These are phyloP conservation scores for Phalaenopsis aphrodite DNA, from an alignment of 106 monocot genomes.

Conservation along the genomic window DNA sequence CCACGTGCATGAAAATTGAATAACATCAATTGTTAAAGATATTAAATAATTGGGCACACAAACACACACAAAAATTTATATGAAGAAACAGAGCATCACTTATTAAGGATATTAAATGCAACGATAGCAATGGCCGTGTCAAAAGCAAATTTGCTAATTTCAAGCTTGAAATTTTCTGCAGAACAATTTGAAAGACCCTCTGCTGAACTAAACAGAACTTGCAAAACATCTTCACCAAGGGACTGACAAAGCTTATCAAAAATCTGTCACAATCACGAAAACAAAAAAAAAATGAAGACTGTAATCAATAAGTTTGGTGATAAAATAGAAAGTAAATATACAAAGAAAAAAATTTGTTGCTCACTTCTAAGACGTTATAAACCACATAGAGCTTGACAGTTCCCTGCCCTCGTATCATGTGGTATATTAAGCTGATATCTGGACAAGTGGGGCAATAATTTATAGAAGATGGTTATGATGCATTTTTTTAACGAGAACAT, in stretches of 20 bases:
- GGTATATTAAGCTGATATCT: constrained; percentile 98
- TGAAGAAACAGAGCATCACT: neutral
- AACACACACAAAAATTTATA: neutral
- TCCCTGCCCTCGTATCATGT: constrained; percentile 95
- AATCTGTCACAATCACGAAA: constrained; percentile 37
- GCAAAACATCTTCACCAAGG: constrained; percentile 95
- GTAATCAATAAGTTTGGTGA: constrained; percentile 6
- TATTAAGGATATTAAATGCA: constrained; percentile 90
- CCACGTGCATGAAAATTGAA: neutral
- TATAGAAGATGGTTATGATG: neutral
- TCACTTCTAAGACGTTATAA: constrained; percentile 97
- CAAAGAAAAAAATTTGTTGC: constrained; percentile 11
- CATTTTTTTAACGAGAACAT: neutral
- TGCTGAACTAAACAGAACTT: constrained; percentile 90
- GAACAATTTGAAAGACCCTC: constrained; percentile 78
- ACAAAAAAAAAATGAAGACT: neutral
- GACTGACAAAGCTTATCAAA: constrained; percentile 97
- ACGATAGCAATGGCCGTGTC: constrained; percentile 66
- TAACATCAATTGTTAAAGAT: neutral
- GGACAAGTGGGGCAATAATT: neutral
- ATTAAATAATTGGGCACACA: neutral
- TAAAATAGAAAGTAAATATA: neutral
- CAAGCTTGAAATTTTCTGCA: constrained; percentile 48
- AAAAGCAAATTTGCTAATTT: constrained; percentile 56
- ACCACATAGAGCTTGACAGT: constrained; percentile 89